Base-by-base conservation (phyloP, 2,329 filamentous ascomycete species). In the Macrophomina tecta region DNA sequence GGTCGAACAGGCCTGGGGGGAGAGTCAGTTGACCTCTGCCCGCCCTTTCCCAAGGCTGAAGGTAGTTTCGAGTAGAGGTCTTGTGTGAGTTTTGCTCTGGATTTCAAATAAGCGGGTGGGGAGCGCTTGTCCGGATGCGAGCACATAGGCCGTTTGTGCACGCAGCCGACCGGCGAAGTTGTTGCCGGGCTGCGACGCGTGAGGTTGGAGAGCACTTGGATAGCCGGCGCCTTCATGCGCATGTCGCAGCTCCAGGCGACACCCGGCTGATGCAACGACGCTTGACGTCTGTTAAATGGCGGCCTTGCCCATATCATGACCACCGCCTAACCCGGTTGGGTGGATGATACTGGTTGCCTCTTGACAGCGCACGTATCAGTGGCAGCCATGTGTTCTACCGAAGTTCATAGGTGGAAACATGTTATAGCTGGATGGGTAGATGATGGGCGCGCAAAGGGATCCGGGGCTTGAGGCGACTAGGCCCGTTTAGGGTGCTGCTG, bases 291-390 rank as follows among this genome's bases (percentile, higher is more conserved):
- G 9, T 49, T 62, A 28, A 49, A 34, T 32, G 32, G 28, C 58
- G 46, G 42, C 42, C 42, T 49, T 49, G 58, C 45, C 18, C 30
- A 62, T 62, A 62, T 38, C 32, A 49, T 18, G 7, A 49, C 11
- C 11, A 16, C 45, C 42, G 32, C 5, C 28, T 18, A 18, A 38
- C 51, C 40, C 40, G 56, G 40, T 16, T 40, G 23, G n/a, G 56
- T 8, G 28, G 16, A 40, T 4, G 7, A 30, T 32, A 16, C 23
- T 60, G 40, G 23, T n/a, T 11, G 23, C 34, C 56, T 46, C n/a
- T 46, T 23, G 56, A 46, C 56, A 48, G 56, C n/a, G 45, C 32
- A 38, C 32, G 58, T 38, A 62, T 62, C 58, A 62, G 46, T 62
- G 58, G 42, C 30, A 36, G 46, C 42, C 58, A 49, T 46, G 55